Evolutionary conservation across 192 early-diverging fungal genomes (phyloP), one percentile per base, ranked within the genome.

Genomic region (Backusella circina): DNA sequence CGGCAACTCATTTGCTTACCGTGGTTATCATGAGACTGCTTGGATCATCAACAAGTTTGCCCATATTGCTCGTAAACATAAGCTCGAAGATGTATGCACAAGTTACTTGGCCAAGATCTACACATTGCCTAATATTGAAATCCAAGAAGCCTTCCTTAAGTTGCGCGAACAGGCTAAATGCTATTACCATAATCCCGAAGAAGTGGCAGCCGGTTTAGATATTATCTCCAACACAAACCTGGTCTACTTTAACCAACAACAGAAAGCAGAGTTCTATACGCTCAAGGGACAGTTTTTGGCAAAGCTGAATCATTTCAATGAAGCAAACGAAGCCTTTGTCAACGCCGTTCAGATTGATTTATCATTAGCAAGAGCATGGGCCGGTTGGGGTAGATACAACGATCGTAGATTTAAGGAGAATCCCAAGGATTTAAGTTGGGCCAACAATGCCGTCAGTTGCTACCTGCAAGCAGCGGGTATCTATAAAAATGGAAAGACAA

Each of bases 31-130:
- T 82, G 97, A 99, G 82, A 99, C 97, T 33, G 98, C 98, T 3
- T 99, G 98, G 98, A 99, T 98, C 33, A 99, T 98, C 86, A 99
- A 99, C 78, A 88, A 97, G 44, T 99, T 99, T 81, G 97, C 98
- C 4, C 95, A 97, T 64, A 94, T 98, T 37, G 96, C 97, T 5
- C 86, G 98, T 1, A 95, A 97, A 72, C 98, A 99, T 77, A 90
- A 92, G n/a, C 86, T 99, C 21, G 90, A 93, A 5, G 96, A 98
- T 50, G 97, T 99, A 12, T 98, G 97, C 80, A 92, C 96, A 75
- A 91, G 85, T 51, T 92, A 90, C 32, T 87, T 99, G 38, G 95
- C 93, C 78, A 96, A 96, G 76, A 99, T 99, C 71, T 99, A 99
- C 84, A 97, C 95, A 1, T 87, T 99, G 31, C 98, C 98, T 16